Percentiles rank a stretch among this genome's conserved stretches.
Conservation (phyloP, 1,284 basidiomycete species). For the Melampsora larici-populina region DNA sequence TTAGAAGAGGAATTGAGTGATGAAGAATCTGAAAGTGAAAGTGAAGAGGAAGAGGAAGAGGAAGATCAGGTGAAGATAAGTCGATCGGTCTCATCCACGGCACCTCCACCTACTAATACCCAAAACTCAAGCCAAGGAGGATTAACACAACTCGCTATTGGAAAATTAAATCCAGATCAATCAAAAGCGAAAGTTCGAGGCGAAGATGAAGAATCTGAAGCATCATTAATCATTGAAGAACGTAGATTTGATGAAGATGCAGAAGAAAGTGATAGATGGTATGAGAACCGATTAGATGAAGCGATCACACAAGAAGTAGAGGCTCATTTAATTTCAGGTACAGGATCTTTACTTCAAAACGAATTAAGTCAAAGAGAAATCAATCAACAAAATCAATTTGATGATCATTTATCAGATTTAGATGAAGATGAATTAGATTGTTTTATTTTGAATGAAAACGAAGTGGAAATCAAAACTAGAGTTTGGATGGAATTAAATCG, state of each 20-base stretch:
- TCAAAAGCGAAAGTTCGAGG: constrained; percentile 46
- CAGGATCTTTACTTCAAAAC: constrained; percentile 34
- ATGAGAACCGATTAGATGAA: constrained; percentile 22
- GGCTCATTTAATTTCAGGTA: constrained; percentile 30
- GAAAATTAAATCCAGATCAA: constrained; percentile 60
- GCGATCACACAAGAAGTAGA: constrained; percentile 44
- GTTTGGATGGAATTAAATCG: constrained; percentile 96
- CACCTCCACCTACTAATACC: constrained; percentile 62
- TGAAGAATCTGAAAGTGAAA: constrained; percentile 44
- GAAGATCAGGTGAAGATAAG: constrained; percentile 5
- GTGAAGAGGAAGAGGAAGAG: no score
- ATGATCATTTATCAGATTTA: constrained; percentile 62
- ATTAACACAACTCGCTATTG: constrained; percentile 61
- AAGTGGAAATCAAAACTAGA: constrained; percentile 83
- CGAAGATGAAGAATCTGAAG: constrained; percentile 43
- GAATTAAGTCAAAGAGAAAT: constrained; percentile 42
- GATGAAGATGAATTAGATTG: constrained; percentile 90
- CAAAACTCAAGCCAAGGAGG: constrained; percentile 60
- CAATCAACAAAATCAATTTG: constrained; percentile 15
- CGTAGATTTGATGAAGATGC: constrained; percentile 45
- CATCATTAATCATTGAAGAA: constrained; percentile 37
- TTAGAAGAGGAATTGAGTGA: constrained; percentile 44
- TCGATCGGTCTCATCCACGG: constrained; percentile 42
- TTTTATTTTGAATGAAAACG: constrained; percentile 75
- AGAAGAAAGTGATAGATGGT: constrained; percentile 46